Evolutionary conservation across 768 basidiomycete species (phyloP).

Genomic region (Mycena indigotica): DNA sequence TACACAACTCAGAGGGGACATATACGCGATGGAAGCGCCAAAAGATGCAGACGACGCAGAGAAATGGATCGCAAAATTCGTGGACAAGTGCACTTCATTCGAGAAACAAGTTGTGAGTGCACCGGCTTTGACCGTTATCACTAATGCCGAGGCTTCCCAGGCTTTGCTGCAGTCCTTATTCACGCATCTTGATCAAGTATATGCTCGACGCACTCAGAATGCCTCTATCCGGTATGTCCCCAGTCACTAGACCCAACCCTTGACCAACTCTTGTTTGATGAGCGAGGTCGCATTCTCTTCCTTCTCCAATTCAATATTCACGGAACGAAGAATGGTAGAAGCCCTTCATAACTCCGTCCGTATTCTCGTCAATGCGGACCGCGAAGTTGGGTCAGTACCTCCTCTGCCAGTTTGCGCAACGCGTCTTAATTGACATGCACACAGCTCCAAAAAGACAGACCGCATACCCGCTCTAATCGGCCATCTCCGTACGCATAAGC

Average conservation of each 20-base stretch:
- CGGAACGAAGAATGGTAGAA: conserved; percentile 43
- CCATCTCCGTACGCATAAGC: conserved; percentile 57
- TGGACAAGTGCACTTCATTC: conserved; percentile 61
- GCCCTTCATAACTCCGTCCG: conserved; percentile 48
- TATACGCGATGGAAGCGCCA: conserved; percentile 4
- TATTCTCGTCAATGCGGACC: conserved; percentile 59
- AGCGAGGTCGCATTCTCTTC: conserved; percentile 61
- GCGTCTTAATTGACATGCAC: conserved; percentile 36
- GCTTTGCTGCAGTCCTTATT: conserved; percentile 61
- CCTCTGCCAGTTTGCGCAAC: neutral
- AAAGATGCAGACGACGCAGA: conserved; percentile 34
- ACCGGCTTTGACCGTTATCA: neutral
- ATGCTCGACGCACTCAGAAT: conserved; percentile 47
- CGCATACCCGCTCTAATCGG: conserved; percentile 54
- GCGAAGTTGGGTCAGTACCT: conserved; percentile 40
- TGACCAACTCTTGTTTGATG: neutral
- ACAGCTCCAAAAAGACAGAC: conserved; percentile 19
- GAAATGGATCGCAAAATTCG: conserved; percentile 63
- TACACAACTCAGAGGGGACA: conserved; percentile 36
- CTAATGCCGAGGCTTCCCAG: conserved; percentile 34
- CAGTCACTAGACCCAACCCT: neutral
- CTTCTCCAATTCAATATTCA: conserved; percentile 56
- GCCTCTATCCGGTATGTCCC: conserved; percentile 48
- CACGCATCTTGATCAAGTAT: conserved; percentile 72
- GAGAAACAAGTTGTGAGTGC: conserved; percentile 60